Percentiles rank a stretch among this genome's conserved stretches.
Conservation (phyloP, 2,329 filamentous ascomycete species). For the Pestalotiopsis sp. region DNA sequence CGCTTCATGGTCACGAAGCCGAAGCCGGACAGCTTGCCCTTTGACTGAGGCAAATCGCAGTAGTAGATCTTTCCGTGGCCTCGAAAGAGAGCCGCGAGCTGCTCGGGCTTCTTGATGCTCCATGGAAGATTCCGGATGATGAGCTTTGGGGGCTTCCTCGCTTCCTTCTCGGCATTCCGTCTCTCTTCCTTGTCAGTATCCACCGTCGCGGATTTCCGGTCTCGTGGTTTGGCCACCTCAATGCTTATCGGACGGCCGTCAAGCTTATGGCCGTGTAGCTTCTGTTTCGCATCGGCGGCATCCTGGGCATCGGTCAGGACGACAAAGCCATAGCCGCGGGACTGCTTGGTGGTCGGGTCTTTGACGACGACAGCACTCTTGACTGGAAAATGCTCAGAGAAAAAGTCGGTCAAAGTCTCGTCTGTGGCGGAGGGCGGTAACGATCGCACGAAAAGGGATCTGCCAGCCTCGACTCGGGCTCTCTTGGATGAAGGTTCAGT, state of each 20-base stretch:
- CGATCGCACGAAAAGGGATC: constrained; percentile 88
- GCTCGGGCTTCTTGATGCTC: constrained; percentile 87
- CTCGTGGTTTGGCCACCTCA: constrained; percentile 84
- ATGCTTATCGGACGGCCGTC: constrained; percentile 82
- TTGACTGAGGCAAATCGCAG: constrained; percentile 79
- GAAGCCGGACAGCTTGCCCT: constrained; percentile 79
- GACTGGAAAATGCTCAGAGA: constrained; percentile 91
- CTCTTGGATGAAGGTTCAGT: constrained; percentile 52
- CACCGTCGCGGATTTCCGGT: constrained; percentile 50
- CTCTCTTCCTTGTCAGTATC: constrained; percentile 55
- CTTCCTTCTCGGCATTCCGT: constrained; percentile 62
- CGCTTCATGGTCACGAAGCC: constrained; percentile 90
- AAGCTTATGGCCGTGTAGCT: constrained; percentile 78
- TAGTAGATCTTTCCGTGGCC: constrained; percentile 92
- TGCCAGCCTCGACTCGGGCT: constrained; percentile 59
- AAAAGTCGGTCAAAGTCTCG: constrained; percentile 82
- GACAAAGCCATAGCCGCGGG: constrained; percentile 93
- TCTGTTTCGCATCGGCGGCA: constrained; percentile 76
- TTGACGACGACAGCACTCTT: constrained; percentile 94
- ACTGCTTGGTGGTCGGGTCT: constrained; percentile 83
- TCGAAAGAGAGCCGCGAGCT: constrained; percentile 77
- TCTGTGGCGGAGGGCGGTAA: constrained; percentile 78
- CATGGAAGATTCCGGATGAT: constrained; percentile 95
- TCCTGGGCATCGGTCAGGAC: constrained; percentile 95
- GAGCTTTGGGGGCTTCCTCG: constrained; percentile 69